Percentiles rank a stretch among this genome's conserved stretches.
These are phyloP conservation scores for Aspergillus bombycis DNA, from an alignment of 2,329 filamentous ascomycete genomes.

Conservation along the genomic window DNA sequence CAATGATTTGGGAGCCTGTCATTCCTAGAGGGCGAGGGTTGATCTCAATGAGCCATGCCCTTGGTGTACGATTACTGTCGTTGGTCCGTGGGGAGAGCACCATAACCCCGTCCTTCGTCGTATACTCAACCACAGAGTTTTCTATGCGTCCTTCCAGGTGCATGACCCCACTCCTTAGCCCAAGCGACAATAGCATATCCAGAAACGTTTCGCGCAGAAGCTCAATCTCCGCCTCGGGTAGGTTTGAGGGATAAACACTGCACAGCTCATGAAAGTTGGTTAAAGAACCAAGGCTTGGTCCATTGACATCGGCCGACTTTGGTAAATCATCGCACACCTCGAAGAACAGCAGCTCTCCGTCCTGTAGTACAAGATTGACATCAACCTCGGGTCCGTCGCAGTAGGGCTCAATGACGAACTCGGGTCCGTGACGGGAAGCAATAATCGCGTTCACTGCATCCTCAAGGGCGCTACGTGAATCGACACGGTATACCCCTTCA, in stretches of 20 bases:
- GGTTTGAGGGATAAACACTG: conserved; percentile 2
- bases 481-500: not conserved
- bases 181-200: conserved; percentile 3
- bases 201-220: not conserved
- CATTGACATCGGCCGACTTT: conserved; percentile 6
- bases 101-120: not conserved
- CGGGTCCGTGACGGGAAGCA: not conserved
- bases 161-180: conserved; percentile 4
- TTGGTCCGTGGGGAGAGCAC: not conserved
- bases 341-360: conserved; percentile 18
- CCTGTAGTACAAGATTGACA: conserved; percentile 18
- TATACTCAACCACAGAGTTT: conserved; percentile 5
- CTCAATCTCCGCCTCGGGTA: conserved; percentile 2
- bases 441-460: not conserved
- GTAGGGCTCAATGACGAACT: conserved; percentile 17
- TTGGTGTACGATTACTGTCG: not conserved
- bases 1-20: not conserved
- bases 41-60: conserved; percentile 12
- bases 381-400: conserved; percentile 21
- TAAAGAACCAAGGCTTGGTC: not conserved
- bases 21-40: conserved; percentile 9
- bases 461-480: not conserved
- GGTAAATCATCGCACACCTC: conserved; percentile 21
- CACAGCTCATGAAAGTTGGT: conserved; percentile 8
- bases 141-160: conserved; percentile 15